phyloP scores from a whole-genome alignment of 1,139 yeast genomes.

The Suhomyces yuchorum region DNA sequence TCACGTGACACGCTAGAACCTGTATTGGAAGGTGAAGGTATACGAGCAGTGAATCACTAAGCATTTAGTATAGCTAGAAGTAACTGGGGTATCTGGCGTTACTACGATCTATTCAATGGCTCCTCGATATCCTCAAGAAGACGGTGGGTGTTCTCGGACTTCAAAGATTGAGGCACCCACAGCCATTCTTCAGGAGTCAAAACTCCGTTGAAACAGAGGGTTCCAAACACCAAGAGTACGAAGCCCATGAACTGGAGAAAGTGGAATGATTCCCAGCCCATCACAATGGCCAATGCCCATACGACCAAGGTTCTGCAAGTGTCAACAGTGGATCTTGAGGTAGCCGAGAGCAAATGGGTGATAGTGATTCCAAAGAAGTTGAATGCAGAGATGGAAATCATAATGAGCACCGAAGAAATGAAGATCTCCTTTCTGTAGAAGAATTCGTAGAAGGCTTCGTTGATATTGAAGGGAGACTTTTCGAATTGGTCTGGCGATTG shows the following conservation, averaged over 20 bases:
- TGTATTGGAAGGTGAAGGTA: no score
- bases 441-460: slow-evolving; percentile 54
- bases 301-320: slow-evolving; percentile 76
- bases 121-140: slow-evolving; percentile 9
- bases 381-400: slow-evolving; percentile 73
- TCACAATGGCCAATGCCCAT: slow-evolving; percentile 70
- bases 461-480: slow-evolving; percentile 58
- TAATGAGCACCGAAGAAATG: slow-evolving; percentile 59
- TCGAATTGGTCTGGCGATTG: slow-evolving; percentile 35
- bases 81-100: no score
- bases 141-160: slow-evolving; percentile 4
- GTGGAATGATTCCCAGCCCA: slow-evolving; percentile 79
- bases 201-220: slow-evolving; percentile 73
- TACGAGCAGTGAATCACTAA: no score
- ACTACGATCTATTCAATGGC: slow-evolving; percentile 7
- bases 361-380: slow-evolving; percentile 75
- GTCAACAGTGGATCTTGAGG: slow-evolving; percentile 78
- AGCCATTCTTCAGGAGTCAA: slow-evolving; percentile 50
- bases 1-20: background rate
- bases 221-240: slow-evolving; percentile 65
- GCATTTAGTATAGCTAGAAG: no score
- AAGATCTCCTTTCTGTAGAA: slow-evolving; percentile 45
- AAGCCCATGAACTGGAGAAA: slow-evolving; percentile 68
- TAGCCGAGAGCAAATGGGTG: slow-evolving; percentile 68
- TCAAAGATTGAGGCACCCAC: slow-evolving; percentile 41